Percentiles rank a stretch among this genome's conserved stretches.
Evolutionary conservation across 495 filamentous ascomycete species (phyloP).

Genomic region (Hypoxylon lienhwacheense): DNA sequence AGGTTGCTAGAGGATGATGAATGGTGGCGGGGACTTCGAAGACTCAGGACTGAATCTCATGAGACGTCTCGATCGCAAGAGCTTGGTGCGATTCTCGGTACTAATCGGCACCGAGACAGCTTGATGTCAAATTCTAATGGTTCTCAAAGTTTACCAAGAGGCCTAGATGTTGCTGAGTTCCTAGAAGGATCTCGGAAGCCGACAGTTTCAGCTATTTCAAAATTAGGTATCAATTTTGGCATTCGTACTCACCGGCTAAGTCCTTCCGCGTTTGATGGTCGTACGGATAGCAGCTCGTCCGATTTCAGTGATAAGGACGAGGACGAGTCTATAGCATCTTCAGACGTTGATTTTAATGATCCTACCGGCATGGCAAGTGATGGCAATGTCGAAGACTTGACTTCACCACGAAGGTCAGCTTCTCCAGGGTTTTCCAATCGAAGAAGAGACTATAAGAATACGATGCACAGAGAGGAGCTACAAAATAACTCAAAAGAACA

Average conservation of each 20-base stretch:
- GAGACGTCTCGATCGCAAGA: constrained; percentile 51
- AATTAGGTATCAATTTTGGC: constrained; percentile 64
- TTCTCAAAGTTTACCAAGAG: constrained; percentile 32
- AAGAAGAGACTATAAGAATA: constrained; percentile 44
- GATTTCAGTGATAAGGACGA: constrained; percentile 54
- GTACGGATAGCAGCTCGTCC: constrained; percentile 44
- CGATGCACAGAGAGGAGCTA: constrained; percentile 8
- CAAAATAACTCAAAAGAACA: background rate
- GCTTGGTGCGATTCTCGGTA: constrained; percentile 39
- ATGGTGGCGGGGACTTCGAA: constrained; percentile 82
- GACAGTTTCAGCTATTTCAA: constrained; percentile 65
- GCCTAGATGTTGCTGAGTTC: constrained; percentile 43
- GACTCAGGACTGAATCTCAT: constrained; percentile 57
- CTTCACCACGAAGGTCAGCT: constrained; percentile 22
- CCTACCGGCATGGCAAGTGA: constrained; percentile 31
- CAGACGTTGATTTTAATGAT: constrained; percentile 41
- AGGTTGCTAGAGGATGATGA: constrained; percentile 66
- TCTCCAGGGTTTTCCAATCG: constrained; percentile 35
- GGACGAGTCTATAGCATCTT: constrained; percentile 23
- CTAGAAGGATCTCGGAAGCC: constrained; percentile 54
- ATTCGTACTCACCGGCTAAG: constrained; percentile 77
- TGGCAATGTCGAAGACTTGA: constrained; percentile 25
- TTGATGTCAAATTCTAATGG: constrained; percentile 34
- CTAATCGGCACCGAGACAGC: constrained; percentile 39
- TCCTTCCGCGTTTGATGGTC: constrained; percentile 62